Conservation (phyloP, 2,329 filamentous ascomycete genomes). For the Xylariaceae sp. region DNA sequence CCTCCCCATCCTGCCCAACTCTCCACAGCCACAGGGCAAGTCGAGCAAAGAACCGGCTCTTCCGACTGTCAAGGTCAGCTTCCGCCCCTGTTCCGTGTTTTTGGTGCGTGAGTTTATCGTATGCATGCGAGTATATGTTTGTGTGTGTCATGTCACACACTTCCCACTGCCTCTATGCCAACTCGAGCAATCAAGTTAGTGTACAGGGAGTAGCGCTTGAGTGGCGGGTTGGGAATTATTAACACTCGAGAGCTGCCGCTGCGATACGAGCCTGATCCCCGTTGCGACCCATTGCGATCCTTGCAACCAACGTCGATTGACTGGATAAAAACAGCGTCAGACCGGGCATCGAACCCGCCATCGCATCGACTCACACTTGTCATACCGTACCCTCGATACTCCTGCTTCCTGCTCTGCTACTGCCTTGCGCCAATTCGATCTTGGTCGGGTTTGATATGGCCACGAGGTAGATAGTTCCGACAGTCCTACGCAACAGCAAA, state of each 20-base stretch:
- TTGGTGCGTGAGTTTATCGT: background rate
- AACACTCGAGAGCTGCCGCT: background rate
- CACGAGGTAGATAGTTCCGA: conserved; percentile 8
- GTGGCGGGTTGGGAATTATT: background rate
- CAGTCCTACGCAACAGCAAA: conserved; percentile 1
- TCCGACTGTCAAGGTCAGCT: background rate
- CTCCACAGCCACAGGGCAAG: background rate
- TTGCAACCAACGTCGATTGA: background rate
- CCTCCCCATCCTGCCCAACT: background rate
- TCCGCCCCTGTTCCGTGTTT: background rate
- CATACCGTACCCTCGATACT: no score
- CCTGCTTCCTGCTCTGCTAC: background rate
- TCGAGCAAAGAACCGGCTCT: background rate
- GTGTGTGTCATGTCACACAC: background rate
- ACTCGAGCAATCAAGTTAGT: background rate
- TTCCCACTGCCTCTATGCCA: background rate
- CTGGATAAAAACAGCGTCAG: background rate
- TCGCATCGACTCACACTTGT: background rate
- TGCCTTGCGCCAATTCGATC: conserved; percentile 6
- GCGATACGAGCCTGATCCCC: background rate
- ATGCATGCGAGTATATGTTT: background rate
- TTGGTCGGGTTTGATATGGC: conserved; percentile 10
- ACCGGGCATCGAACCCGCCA: background rate
- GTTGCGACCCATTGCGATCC: background rate
- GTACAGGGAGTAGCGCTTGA: background rate